Conservation (phyloP, 768 basidiomycete species). For the Trametes meyenii region DNA sequence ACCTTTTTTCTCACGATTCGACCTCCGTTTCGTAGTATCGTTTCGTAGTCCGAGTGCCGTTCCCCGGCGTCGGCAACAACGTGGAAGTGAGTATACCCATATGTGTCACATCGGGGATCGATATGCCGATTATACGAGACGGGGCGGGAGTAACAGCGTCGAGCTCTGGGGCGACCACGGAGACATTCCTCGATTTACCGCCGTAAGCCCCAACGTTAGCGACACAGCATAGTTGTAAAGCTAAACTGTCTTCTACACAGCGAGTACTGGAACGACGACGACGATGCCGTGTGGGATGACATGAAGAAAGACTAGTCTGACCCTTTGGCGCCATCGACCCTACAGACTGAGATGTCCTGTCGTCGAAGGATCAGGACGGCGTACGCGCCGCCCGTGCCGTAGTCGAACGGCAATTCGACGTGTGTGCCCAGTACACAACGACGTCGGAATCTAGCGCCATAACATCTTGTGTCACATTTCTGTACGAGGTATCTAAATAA, state of each 20-base stretch:
- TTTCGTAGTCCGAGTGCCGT: conserved; percentile 13
- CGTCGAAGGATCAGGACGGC: conserved; percentile 41
- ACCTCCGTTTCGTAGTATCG: conserved; percentile 3
- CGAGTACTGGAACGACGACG: too few species aligned
- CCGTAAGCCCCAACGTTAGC: too few species aligned
- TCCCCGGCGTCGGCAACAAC: conserved; percentile 21
- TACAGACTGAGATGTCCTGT: conserved; percentile 45
- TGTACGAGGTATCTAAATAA: neutral
- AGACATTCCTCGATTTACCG: neutral
- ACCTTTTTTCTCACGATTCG: neutral
- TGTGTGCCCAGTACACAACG: conserved; percentile 33
- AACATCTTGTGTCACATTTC: neutral
- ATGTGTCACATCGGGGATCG: conserved; percentile 14
- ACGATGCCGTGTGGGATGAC: too few species aligned
- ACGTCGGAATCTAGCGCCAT: conserved; percentile 8
- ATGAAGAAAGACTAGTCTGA: too few species aligned
- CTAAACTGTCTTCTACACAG: too few species aligned
- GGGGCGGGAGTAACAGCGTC: neutral
- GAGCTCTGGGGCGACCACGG: too few species aligned
- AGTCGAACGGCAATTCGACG: conserved; percentile 11
- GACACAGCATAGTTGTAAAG: too few species aligned
- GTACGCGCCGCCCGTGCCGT: conserved; percentile 9
- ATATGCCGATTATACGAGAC: neutral
- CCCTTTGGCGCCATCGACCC: too few species aligned
- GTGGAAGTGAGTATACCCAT: conserved; percentile 9